Evolutionary conservation across 2,329 filamentous ascomycete species (phyloP), one percentile per base, ranked within the genome.

Genomic region (Phialemoniopsis sp.): DNA sequence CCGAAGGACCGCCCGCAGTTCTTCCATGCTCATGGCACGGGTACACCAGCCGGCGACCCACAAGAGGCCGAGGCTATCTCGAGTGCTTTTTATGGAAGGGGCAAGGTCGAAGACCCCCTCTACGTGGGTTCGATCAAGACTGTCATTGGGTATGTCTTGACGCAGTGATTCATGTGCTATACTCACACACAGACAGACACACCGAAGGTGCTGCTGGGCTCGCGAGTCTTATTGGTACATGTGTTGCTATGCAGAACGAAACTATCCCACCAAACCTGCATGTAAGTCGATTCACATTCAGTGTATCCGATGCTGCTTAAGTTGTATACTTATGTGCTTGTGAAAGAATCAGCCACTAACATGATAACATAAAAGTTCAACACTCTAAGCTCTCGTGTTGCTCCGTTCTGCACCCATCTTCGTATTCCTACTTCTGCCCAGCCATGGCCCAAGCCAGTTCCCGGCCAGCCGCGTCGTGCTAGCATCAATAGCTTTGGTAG

Each of bases 401-500:
- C 52, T n/a, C 58, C 59, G 2, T 64, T 54, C 32, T 66, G 54
- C 35, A 32, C 34, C 5, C 44, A 57, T 34, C 53, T 68, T 8
- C 28, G 55, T 15, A 50, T 69, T 15, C 62, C 63, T 0, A 66
- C 58, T 0, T 26, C 21, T 6, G 21, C 21, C 6, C 56, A 0
- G 50, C 51, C 2, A 34, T 60, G 0, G 21, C 21, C 21, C 21
- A 32, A 42, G 15, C 16, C 48, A 3, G 30, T 45, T 2, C 46
- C 55, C 8, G 62, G 62, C 4, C 58, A 63, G 10, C 65, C 66
- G 2, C 58, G 56, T 13, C 56, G 67, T 19, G 66, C 62, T 5
- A 69, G 65, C 34, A 58, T 70, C 16, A 70, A 70, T 48, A 67
- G 62, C 0, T 70, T 70, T 26, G 21, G 21, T 26, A 26, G 21